phyloP scores from a whole-genome alignment of 2,329 filamentous ascomycete species.

The Beauveria sp. region DNA sequence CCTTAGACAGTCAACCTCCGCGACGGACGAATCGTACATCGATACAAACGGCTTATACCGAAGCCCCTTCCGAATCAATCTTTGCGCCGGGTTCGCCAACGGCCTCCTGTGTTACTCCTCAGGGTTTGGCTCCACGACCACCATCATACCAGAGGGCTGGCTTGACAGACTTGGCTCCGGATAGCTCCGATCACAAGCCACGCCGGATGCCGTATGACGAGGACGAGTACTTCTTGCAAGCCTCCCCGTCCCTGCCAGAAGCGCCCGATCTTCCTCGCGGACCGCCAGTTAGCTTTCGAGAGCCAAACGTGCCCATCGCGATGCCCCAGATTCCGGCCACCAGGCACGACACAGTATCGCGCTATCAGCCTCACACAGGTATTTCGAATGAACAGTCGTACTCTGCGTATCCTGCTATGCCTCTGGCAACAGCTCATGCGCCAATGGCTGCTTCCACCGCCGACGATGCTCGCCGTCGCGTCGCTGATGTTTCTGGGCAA shows the following conservation, averaged over 20 bases:
- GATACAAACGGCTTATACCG: constrained; percentile 47
- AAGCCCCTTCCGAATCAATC: constrained; percentile 50
- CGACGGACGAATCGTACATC: constrained; percentile 45
- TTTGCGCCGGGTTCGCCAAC: constrained; percentile 52
- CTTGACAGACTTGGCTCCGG: constrained; percentile 31
- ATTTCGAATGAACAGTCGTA: neutral
- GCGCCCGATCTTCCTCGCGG: constrained; percentile 55
- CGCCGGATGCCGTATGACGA: constrained; percentile 31
- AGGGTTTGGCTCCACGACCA: constrained; percentile 51
- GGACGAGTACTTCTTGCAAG: constrained; percentile 31
- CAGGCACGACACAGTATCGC: constrained; percentile 12
- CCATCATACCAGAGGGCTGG: constrained; percentile 46
- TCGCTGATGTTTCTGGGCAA: constrained; percentile 18
- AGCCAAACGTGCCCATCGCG: constrained; percentile 28
- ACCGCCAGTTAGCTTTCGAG: constrained; percentile 50
- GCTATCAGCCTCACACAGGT: constrained; percentile 4
- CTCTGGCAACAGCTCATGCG: neutral
- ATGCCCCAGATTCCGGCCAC: constrained; percentile 5
- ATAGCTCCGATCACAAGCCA: constrained; percentile 24
- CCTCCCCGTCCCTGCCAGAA: constrained; percentile 34
- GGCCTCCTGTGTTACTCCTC: constrained; percentile 39
- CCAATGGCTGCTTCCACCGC: constrained; percentile 1
- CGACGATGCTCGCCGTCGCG: neutral
- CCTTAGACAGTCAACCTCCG: constrained; percentile 30
- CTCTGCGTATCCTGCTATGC: neutral